phyloP scores from a whole-genome alignment of 2,329 filamentous ascomycete species.

The Trichophyton benhamiae region DNA sequence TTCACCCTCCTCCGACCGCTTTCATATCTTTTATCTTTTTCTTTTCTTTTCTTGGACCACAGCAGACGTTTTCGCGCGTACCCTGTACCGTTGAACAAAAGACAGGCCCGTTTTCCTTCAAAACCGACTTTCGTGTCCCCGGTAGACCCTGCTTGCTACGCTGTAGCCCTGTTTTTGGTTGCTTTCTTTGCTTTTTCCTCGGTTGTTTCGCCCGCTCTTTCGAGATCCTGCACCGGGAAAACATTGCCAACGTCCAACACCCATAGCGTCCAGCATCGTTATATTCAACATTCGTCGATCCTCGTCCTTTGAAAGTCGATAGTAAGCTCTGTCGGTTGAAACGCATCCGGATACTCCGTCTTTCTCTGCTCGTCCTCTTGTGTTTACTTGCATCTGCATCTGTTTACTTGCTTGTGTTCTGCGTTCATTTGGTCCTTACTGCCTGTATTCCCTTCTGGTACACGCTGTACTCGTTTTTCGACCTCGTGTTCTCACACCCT shows the following conservation, averaged over 20 bases:
- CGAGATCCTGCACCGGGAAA: constrained; percentile 5
- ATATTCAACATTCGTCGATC: neutral
- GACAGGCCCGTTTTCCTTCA: neutral
- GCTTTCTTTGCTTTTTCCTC: neutral
- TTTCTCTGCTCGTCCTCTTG: neutral
- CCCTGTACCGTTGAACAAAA: neutral
- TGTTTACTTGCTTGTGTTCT: neutral
- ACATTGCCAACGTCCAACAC: neutral
- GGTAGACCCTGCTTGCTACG: neutral
- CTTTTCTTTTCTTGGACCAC: neutral
- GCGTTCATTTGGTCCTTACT: neutral
- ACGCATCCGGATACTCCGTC: neutral
- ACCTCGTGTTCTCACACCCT: neutral
- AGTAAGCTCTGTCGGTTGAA: neutral
- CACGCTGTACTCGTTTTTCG: neutral
- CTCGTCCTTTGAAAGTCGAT: neutral
- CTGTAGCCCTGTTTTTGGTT: neutral
- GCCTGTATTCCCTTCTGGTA: neutral
- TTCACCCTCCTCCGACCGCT: neutral
- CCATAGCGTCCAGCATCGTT: neutral
- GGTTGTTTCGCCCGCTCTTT: constrained; percentile 8
- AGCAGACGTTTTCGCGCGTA: neutral
- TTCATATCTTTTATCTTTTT: neutral
- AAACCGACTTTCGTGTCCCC: neutral
- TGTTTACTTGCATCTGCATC: neutral